Conservation (phyloP, 176 grass and related monocot species). For the Luzula sylvatica region DNA sequence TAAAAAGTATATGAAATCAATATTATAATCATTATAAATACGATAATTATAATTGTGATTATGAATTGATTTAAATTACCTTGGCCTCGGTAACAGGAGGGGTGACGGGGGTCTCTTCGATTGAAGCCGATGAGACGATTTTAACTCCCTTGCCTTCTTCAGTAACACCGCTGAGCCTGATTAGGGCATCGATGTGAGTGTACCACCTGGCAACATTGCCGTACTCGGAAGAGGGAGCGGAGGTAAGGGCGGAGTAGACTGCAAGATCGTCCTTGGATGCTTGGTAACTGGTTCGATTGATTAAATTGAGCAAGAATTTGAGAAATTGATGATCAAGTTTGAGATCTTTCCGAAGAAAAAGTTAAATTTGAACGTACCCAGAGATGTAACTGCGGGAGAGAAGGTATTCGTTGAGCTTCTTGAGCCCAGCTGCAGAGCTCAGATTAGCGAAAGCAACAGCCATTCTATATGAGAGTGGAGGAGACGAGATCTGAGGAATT, state of each 20-base stretch:
- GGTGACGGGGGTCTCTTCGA: constrained; percentile 27
- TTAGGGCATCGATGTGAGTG: constrained; percentile 81
- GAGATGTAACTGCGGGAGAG: constrained; percentile 77
- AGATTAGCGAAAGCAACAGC: constrained; percentile 50
- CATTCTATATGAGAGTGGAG: constrained; percentile 28
- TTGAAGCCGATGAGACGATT: constrained; percentile 53
- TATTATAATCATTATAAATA: no score
- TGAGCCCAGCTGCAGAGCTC: constrained; percentile 51
- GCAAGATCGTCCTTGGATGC: constrained; percentile 95
- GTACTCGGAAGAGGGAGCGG: constrained; percentile 45
- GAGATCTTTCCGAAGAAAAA: background rate
- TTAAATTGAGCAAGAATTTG: background rate
- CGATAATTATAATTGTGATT: background rate
- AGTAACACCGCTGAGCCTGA: constrained; percentile 61
- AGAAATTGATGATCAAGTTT: background rate
- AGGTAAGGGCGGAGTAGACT: constrained; percentile 42
- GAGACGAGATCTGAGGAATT: background rate
- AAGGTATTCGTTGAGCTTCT: constrained; percentile 81
- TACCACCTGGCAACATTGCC: constrained; percentile 77
- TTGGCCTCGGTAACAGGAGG: constrained; percentile 46
- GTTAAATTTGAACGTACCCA: constrained; percentile 33
- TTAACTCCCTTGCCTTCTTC: constrained; percentile 60
- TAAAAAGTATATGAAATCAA: background rate
- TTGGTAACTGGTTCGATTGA: constrained; percentile 51
- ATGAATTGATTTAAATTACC: constrained; percentile 8